A percentile compares a stretch with the other conserved stretches of the same genome.
Conservation (phyloP, 306 rosid species). For the Cucumis hystrix region DNA sequence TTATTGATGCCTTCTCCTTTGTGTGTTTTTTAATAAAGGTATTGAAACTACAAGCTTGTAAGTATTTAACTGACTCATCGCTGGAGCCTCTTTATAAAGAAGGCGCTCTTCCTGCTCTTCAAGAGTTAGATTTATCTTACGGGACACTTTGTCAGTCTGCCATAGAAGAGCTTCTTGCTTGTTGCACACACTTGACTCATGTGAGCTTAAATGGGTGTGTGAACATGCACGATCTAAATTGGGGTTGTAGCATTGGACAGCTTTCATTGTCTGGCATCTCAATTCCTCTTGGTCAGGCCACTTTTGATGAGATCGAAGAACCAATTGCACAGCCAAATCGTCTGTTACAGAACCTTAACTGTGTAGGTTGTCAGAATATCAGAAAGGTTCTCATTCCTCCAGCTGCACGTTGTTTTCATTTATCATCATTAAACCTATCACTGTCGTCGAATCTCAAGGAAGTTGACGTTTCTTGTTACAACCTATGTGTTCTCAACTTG, state of each 20-base stretch:
- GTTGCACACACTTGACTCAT: slow-evolving; percentile 79
- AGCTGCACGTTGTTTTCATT: slow-evolving; percentile 54
- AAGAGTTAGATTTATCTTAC: slow-evolving; percentile 89
- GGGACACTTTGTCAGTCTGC: slow-evolving; percentile 88
- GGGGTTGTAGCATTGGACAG: slow-evolving; percentile 43
- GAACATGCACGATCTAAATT: slow-evolving; percentile 91
- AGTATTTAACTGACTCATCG: slow-evolving; percentile 67
- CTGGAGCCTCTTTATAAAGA: slow-evolving; percentile 91
- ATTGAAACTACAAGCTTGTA: slow-evolving; percentile 91
- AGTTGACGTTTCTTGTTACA: slow-evolving; percentile 78
- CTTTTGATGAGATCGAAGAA: slow-evolving; percentile 21
- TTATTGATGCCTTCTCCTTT: slow-evolving; percentile 5
- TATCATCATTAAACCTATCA: slow-evolving; percentile 68
- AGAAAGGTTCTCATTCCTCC: slow-evolving; percentile 84
- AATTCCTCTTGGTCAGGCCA: slow-evolving; percentile 18
- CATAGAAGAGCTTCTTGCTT: slow-evolving; percentile 92
- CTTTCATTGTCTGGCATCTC: slow-evolving; percentile 22
- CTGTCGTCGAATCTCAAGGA: slow-evolving; percentile 73
- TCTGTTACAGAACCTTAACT: slow-evolving; percentile 72
- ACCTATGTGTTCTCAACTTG: slow-evolving; percentile 77
- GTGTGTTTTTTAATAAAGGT: slow-evolving; percentile 35
- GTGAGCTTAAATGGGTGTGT: slow-evolving; percentile 97
- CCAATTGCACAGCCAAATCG: slow-evolving; percentile 50
- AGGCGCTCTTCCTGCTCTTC: slow-evolving; percentile 84
- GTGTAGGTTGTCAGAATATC: slow-evolving; percentile 88